Evolutionary conservation across 1,139 yeast species (phyloP).

Genomic region (Pichia sp.): DNA sequence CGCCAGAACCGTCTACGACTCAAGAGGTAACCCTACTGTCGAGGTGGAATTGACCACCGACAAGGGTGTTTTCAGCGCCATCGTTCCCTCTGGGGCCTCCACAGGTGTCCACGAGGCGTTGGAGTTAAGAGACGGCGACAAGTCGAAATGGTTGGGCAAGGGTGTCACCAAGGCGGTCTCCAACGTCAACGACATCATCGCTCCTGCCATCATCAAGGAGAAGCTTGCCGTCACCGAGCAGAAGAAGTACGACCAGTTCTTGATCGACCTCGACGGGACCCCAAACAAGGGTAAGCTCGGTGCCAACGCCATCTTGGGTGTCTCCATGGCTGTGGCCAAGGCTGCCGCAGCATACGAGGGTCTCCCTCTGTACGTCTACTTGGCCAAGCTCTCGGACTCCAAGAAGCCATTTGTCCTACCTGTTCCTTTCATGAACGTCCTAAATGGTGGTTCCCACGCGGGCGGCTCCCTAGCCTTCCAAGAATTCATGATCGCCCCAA

Average conservation of each 20-base stretch:
- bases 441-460: conserved; percentile 99
- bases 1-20: conserved; percentile 94
- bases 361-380: conserved; percentile 82
- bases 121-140: conserved; percentile 93
- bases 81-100: conserved; percentile 96
- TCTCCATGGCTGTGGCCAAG: conserved; percentile 86
- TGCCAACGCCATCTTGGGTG: conserved; percentile 95
- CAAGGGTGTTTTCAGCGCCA: conserved; percentile 83
- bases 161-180: conserved; percentile 91
- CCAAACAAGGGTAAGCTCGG: conserved; percentile 92
- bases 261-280: conserved; percentile 80
- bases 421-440: conserved; percentile 95
- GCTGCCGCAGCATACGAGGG: conserved; percentile 92
- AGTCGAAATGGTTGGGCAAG: conserved; percentile 91
- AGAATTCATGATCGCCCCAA: conserved; percentile 97
- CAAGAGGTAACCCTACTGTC: conserved; percentile 98
- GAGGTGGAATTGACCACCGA: conserved; percentile 89
- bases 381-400: conserved; percentile 66
- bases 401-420: conserved; percentile 78
- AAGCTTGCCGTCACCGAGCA: conserved; percentile 75
- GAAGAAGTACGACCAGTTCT: conserved; percentile 73
- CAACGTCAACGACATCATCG: conserved; percentile 84
- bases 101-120: conserved; percentile 94
- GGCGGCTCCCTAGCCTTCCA: conserved; percentile 98
- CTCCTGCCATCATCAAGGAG: conserved; percentile 78